Evolutionary conservation across 2,329 filamentous ascomycete species (phyloP).

Genomic region (Periconia sp.): DNA sequence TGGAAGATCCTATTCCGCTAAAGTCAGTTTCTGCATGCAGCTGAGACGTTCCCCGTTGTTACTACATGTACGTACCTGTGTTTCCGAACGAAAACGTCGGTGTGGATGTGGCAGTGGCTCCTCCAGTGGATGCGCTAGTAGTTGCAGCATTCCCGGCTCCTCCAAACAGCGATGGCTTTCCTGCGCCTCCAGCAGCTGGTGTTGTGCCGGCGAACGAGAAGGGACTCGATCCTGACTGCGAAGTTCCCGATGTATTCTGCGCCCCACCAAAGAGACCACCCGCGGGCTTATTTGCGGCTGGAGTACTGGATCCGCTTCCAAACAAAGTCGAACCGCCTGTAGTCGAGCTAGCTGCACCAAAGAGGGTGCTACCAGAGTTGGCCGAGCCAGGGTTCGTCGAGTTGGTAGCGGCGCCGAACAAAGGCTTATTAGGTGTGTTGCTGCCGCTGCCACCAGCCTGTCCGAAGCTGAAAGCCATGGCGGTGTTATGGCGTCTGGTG

Average conservation of each 20-base stretch:
- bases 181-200: constrained; percentile 24
- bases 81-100: constrained; percentile 25
- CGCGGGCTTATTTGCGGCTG: constrained; percentile 32
- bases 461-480: constrained; percentile 45
- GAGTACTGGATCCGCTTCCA: constrained; percentile 32
- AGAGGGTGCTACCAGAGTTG: constrained; percentile 35
- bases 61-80: constrained; percentile 15
- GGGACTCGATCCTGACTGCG: constrained; percentile 11
- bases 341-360: constrained; percentile 26
- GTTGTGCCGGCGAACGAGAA: constrained; percentile 18
- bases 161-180: constrained; percentile 35
- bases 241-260: constrained; percentile 29
- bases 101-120: constrained; percentile 21
- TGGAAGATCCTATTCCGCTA: constrained; percentile 19
- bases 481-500: constrained; percentile 9
- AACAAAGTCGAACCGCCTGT: constrained; percentile 31
- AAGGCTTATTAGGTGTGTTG: constrained; percentile 33
- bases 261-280: constrained; percentile 34
- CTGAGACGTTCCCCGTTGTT: not conserved
- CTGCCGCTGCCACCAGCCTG: constrained; percentile 18
- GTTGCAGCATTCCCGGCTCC: constrained; percentile 15
- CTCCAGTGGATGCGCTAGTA: constrained; percentile 19
- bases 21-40: not conserved
- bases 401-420: constrained; percentile 34
- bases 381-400: constrained; percentile 30